These are phyloP conservation scores for Monosporozyma aquatica DNA, from an alignment of 805 yeast genomes.

Conservation along the genomic window DNA sequence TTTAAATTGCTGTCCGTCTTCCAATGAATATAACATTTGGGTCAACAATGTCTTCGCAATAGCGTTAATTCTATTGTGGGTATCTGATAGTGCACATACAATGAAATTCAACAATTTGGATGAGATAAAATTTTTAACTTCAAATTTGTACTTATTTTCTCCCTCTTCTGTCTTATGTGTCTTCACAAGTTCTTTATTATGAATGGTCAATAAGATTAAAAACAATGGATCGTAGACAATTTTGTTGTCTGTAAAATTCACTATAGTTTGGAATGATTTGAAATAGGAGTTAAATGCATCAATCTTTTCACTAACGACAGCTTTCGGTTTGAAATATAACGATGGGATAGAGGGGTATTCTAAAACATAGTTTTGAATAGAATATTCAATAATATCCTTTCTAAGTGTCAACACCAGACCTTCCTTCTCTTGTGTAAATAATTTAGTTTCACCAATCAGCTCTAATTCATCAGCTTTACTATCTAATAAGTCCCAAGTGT, in stretches of 20 bases:
- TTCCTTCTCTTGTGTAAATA: constrained; percentile 39
- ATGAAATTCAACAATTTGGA: constrained; percentile 43
- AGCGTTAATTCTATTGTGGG: constrained; percentile 19
- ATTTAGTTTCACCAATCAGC: constrained; percentile 38
- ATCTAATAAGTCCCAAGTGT: constrained; percentile 56
- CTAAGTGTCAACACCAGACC: constrained; percentile 45
- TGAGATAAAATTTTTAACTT: constrained; percentile 49
- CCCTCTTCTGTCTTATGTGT: constrained; percentile 25
- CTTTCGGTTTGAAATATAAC: not conserved
- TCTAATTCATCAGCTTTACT: constrained; percentile 33
- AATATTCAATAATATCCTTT: constrained; percentile 40
- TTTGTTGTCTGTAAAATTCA: not conserved
- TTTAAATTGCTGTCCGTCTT: constrained; percentile 38
- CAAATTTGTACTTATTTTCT: constrained; percentile 30
- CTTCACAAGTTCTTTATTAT: constrained; percentile 54
- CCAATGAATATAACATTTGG: constrained; percentile 37
- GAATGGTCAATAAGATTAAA: constrained; percentile 48
- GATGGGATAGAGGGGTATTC: constrained; percentile 26
- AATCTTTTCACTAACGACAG: constrained; percentile 19
- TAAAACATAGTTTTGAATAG: constrained; percentile 34
- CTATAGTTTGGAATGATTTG: constrained; percentile 10
- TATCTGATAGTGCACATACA: constrained; percentile 35
- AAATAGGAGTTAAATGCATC: constrained; percentile 26
- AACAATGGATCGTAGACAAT: constrained; percentile 62
- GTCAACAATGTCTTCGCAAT: constrained; percentile 39